These are phyloP conservation scores for Tephrocybe sp. DNA, from an alignment of 768 basidiomycete species.

Conservation along the genomic window DNA sequence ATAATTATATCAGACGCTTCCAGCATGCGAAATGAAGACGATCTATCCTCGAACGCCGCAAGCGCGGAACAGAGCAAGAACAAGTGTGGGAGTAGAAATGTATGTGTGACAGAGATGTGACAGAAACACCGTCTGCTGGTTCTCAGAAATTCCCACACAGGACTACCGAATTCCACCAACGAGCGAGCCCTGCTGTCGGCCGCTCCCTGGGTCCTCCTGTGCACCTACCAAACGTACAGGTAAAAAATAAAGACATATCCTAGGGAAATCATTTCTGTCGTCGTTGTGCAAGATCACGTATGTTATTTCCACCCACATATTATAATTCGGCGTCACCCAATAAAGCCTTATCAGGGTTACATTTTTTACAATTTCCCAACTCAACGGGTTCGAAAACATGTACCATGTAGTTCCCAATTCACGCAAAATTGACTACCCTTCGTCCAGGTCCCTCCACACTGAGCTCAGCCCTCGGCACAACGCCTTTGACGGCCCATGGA, in stretches of 20 bases:
- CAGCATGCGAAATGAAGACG: no score
- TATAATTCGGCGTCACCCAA: conserved; percentile 16
- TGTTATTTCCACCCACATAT: conserved; percentile 16
- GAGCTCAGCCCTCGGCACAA: background rate
- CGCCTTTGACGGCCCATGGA: conserved; percentile 40
- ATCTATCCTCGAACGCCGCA: no score
- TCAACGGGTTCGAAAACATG: conserved; percentile 13
- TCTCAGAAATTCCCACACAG: conserved; percentile 27
- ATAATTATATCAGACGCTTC: no score
- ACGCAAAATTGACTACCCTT: conserved; percentile 4
- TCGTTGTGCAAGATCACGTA: conserved; percentile 1
- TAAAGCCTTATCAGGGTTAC: conserved; percentile 18
- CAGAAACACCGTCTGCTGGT: conserved; percentile 13
- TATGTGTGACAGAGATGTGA: background rate
- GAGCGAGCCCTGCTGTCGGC: conserved; percentile 18
- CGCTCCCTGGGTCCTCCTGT: conserved; percentile 9
- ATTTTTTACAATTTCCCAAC: conserved; percentile 7
- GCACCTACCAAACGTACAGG: background rate
- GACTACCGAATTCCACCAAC: conserved; percentile 28
- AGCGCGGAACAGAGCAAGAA: no score
- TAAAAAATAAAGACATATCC: conserved; percentile 1
- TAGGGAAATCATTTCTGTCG: no score
- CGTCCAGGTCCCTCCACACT: conserved; percentile 5
- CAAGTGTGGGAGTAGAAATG: background rate
- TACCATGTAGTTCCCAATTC: conserved; percentile 7